A percentile compares a stretch with the other conserved stretches of the same genome.
These are phyloP conservation scores for Closterium sp. DNA, from an alignment of 139 green algal species.

Conservation along the genomic window DNA sequence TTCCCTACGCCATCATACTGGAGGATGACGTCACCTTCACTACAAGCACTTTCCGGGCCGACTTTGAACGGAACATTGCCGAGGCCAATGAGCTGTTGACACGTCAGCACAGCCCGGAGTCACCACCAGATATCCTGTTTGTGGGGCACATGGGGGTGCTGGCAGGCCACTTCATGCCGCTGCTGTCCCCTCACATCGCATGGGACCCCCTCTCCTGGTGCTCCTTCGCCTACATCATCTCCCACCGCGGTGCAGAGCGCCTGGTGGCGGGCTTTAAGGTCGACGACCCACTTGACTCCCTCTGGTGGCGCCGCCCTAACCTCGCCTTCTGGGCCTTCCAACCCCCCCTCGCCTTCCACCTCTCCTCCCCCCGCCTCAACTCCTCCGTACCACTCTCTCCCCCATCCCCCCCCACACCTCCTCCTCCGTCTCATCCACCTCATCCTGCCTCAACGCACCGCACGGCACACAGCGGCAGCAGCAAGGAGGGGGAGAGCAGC, in stretches of 20 bases:
- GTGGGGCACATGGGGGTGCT: neutral
- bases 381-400: neutral
- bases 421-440: neutral
- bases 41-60: neutral
- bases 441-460: neutral
- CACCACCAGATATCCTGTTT: neutral
- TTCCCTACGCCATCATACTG: slow-evolving; percentile 10
- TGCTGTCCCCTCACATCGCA: neutral
- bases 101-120: neutral
- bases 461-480: neutral
- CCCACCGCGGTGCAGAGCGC: neutral
- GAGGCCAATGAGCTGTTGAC: slow-evolving; percentile 12
- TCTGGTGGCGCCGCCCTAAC: neutral
- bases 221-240: slow-evolving; percentile 23
- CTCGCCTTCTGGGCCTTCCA: neutral
- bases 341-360: neutral
- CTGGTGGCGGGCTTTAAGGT: neutral
- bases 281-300: slow-evolving; percentile 3
- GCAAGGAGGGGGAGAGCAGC: neutral
- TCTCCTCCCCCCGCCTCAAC: neutral
- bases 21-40: slow-evolving; percentile 21
- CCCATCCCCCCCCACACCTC: neutral
- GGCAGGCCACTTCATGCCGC: neutral
- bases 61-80: neutral
- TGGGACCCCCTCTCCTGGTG: neutral